A percentile compares a stretch with the other conserved stretches of the same genome.
Evolutionary conservation across 2,329 filamentous ascomycete genomes (phyloP).

Genomic region (Aspergillus sp.): DNA sequence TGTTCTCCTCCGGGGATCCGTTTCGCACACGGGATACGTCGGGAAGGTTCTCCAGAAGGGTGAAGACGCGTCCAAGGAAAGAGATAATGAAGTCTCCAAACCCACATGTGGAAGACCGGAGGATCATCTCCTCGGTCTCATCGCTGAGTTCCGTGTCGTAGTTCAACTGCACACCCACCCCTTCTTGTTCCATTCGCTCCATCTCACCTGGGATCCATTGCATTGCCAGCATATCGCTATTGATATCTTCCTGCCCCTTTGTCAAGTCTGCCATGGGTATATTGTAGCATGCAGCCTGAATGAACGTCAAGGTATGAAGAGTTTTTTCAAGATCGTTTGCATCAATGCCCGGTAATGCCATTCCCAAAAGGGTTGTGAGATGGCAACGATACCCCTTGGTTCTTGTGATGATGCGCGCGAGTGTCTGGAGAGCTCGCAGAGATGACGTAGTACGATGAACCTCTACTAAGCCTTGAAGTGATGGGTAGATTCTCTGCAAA

Average conservation of each 20-base stretch:
- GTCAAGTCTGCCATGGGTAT: conserved; percentile 87
- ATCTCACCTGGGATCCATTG: conserved; percentile 94
- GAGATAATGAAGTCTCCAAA: conserved; percentile 91
- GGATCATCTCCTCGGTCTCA: conserved; percentile 80
- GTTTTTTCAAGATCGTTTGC: conserved; percentile 98
- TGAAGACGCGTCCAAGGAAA: conserved; percentile 91
- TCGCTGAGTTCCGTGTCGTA: conserved; percentile 80
- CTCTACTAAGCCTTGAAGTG: conserved; percentile 93
- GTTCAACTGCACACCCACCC: conserved; percentile 79
- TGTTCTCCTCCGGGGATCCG: conserved; percentile 92
- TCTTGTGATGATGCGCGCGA: conserved; percentile 85
- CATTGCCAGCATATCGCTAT: conserved; percentile 75
- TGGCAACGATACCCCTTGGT: conserved; percentile 97
- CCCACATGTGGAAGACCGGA: conserved; percentile 90
- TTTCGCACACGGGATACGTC: conserved; percentile 85
- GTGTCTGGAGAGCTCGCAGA: conserved; percentile 84
- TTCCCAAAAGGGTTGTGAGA: conserved; percentile 86
- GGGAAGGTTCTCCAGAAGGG: conserved; percentile 88
- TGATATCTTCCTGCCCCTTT: conserved; percentile 64
- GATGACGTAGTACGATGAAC: conserved; percentile 96
- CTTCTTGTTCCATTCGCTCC: conserved; percentile 87
- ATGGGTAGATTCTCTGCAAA: conserved; percentile 92
- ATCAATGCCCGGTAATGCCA: conserved; percentile 92
- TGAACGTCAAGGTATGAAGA: conserved; percentile 88
- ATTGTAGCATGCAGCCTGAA: conserved; percentile 93